Base-by-base conservation (phyloP, 306 rosid species). In the Lupinus albus region DNA sequence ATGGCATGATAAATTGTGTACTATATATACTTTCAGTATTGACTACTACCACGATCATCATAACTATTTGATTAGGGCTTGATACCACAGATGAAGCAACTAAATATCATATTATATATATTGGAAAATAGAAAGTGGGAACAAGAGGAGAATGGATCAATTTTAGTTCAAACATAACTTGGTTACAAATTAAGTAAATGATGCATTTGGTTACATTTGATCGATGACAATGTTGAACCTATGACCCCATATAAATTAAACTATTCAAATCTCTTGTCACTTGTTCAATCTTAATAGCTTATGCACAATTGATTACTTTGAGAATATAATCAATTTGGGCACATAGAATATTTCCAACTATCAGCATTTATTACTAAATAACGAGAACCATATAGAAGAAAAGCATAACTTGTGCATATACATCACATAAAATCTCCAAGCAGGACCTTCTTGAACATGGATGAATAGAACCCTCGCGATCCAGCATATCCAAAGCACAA, bases 401-500 rank as follows among this genome's bases (percentile, higher is more conserved):
- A 21, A 60, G 12, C 50, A n/a, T n/a, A 28, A 3, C 54, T 53
- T 36, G 35, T 14, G 20, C 15, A 21, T 4, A 28, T 5, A 28
- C 3, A 66, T 79, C 63, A 84, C 74, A 68, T 45, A 56, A 60
- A 61, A 65, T 77, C 76, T 65, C 84, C 72, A 35, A 78, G 56
- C 47, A 86, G 41, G 41, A 77, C 77, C 87, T 87, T 87, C 87
- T 81, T 87, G 75, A 77, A 67, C 58, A 87, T 72, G 55, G 78
- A 74, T 4, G 90, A 78, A 50, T 60, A 87, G 15, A 77, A 69
- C 61, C 87, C 84, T 82, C 82, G 14, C 2, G 74, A 61, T 48
- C 73, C 64, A 0, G 36, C 67, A 68, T 54, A 79, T 9, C 82
- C 78, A 33, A 58, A 71, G 53, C 74, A 48, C 60, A 66, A 53